Evolutionary conservation across 371 early-diverging fungal genomes (phyloP).

Genomic region (Apophysomyces elegans): DNA sequence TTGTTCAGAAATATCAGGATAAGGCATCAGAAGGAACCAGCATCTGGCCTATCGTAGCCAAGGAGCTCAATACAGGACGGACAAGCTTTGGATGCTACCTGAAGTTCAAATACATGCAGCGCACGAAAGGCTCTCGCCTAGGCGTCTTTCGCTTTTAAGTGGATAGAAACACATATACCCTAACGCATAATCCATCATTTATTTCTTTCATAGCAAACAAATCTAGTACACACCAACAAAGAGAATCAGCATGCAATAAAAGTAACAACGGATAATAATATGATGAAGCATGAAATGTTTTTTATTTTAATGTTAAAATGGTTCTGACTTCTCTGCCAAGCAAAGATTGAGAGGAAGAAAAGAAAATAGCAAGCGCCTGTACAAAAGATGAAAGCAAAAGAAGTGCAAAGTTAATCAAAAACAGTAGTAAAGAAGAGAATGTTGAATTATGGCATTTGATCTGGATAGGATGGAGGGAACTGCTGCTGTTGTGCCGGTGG

Average conservation of each 20-base stretch:
- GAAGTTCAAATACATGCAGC: constrained; percentile 28
- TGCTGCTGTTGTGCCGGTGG: not conserved
- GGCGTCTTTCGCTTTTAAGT: not conserved
- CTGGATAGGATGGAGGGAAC: not conserved
- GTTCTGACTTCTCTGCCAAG: not conserved
- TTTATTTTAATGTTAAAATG: not conserved
- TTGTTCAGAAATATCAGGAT: constrained; percentile 29
- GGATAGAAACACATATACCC: not conserved
- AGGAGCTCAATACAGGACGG: constrained; percentile 35
- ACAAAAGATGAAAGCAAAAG: constrained; percentile 7
- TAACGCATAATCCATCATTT: too few species aligned
- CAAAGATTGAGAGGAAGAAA: too few species aligned
- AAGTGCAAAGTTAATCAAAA: not conserved
- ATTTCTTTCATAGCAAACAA: too few species aligned
- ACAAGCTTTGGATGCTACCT: constrained; percentile 23
- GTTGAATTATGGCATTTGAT: not conserved
- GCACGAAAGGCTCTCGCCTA: not conserved
- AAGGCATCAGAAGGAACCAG: not conserved
- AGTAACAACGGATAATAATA: too few species aligned
- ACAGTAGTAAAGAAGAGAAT: not conserved
- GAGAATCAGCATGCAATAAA: too few species aligned
- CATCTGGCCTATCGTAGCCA: constrained; percentile 33
- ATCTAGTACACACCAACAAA: too few species aligned
- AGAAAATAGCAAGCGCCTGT: not conserved
- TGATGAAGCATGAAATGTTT: not conserved